Conservation (phyloP, 345 rosid genomes). For the Triadica sebifera region DNA sequence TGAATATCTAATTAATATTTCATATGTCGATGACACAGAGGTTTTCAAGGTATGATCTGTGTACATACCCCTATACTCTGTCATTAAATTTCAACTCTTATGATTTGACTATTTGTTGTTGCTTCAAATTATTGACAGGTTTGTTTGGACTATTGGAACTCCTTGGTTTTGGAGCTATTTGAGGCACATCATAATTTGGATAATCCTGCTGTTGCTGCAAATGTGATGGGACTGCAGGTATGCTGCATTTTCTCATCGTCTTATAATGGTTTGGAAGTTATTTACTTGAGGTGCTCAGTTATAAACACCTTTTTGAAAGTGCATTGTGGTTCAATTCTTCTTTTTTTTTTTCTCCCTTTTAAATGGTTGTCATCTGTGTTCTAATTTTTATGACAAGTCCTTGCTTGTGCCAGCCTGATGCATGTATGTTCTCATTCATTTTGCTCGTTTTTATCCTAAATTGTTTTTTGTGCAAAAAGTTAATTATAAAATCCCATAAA, state of each 20-base stretch:
- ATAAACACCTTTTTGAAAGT: too few species aligned
- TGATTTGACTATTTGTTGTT: background rate
- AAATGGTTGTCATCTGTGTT: background rate
- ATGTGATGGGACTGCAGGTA: conserved; percentile 88
- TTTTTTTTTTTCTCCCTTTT: too few species aligned
- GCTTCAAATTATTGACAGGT: conserved; percentile 45
- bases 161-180: conserved; percentile 85
- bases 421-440: background rate
- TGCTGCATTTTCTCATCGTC: background rate
- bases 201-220: conserved; percentile 67
- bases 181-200: conserved; percentile 80
- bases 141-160: conserved; percentile 98
- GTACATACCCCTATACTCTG: background rate
- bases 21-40: conserved; percentile 98
- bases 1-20: conserved; percentile 82
- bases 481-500: too few species aligned
- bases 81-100: background rate
- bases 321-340: too few species aligned
- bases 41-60: conserved; percentile 83
- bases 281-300: background rate
- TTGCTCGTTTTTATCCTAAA: background rate
- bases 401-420: background rate
- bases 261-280: background rate
- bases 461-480: background rate
- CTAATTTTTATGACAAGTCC: background rate